Base-by-base conservation (phyloP, 192 early-diverging fungal genomes). In the Rhizoclosmatium globosum region DNA sequence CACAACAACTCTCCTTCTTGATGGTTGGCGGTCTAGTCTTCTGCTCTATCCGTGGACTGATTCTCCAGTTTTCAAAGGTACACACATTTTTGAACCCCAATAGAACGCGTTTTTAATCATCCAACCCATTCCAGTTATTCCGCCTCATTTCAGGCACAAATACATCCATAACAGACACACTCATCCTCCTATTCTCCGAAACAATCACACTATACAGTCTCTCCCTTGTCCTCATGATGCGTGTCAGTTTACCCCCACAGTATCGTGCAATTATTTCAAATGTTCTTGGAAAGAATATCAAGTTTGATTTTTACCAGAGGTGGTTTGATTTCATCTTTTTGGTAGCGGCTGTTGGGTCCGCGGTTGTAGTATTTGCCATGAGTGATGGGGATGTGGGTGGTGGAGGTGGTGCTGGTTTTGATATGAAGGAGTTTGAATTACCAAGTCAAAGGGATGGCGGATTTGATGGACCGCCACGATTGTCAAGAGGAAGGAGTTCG, bases 241-340 rank as follows among this genome's bases (percentile, higher is more conserved):
- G 95, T 68, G 91, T 94, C 83, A 96, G 88, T 61, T 62, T 98
- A 75, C 95, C 97, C 17, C 83, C 87, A 15, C 91, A 96, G 78
- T 94, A 96, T 81, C 85, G 95, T 1, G 23, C 66, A 4, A 68
- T 68, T 13, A 68, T 68, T 43, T 17, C 66, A 41, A 91, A 90
- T 11, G 91, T 95, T 0, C 81, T 97, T 68, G 93, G 92, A 39
- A 4, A 13, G 6, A 86, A 91, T 13, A 91, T 96, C 17, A 94
- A 96, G 64, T 96, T 97, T 74, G 87, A 94, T 82, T 97, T 95
- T 80, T 99, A 95, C 83, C 92, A 94, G 78, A 92, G 92, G 62
- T 97, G 96, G 97, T 96, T 95, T 71, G 97, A 99, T 83, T 87
- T 94, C 6, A 95, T 97, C 17, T 97, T 96, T 83, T 81, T 98